These are phyloP conservation scores for Plasmodium reichenowi DNA, from an alignment of 169 alveolate species.

Conservation along the genomic window DNA sequence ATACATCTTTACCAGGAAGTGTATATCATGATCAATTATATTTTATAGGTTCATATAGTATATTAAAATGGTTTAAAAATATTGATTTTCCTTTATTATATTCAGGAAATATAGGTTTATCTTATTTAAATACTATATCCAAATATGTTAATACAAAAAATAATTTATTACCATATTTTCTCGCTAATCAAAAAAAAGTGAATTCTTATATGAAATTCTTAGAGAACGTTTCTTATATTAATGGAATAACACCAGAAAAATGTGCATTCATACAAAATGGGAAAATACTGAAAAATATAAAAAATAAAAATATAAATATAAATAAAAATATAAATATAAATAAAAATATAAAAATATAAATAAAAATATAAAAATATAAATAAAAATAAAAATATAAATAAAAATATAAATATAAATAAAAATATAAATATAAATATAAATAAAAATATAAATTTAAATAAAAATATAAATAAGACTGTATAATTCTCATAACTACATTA, in stretches of 20 bases:
- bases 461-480: background rate
- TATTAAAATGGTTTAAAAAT: constrained; percentile 54
- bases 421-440: background rate
- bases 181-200: constrained; percentile 18
- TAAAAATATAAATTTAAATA: background rate
- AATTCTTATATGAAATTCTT: constrained; percentile 26
- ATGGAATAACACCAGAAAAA: constrained; percentile 48
- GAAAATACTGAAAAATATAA: background rate
- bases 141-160: constrained; percentile 34
- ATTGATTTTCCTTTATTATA: constrained; percentile 48
- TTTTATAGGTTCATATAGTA: constrained; percentile 74
- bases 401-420: too few relatives aligned
- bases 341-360: background rate
- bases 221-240: constrained; percentile 22
- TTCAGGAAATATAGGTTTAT: constrained; percentile 68
- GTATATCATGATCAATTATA: constrained; percentile 75
- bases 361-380: background rate
- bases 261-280: constrained; percentile 24
- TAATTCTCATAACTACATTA: background rate
- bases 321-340: background rate
- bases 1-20: constrained; percentile 62
- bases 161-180: constrained; percentile 35
- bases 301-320: background rate
- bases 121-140: constrained; percentile 26
- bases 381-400: background rate